Evolutionary conservation across 192 early-diverging fungal species (phyloP), one percentile per base, ranked within the genome.

Genomic region (Obelidium mucronatum): DNA sequence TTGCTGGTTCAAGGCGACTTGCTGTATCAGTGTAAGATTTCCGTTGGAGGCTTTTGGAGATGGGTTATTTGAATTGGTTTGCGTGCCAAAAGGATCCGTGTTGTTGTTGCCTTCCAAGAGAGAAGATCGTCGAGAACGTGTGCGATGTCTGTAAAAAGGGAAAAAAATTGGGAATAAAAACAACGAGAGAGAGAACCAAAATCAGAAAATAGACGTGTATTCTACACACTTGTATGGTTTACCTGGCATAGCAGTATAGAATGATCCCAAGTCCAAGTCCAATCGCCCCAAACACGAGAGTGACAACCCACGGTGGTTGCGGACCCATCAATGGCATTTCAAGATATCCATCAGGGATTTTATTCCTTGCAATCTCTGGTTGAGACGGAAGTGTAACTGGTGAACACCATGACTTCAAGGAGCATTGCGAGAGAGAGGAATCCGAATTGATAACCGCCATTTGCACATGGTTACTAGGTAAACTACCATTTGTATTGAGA

Each of bases 231-330:
- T 48, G 19, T 48, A 6, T 6, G 8, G 0, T 26, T 58, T 26
- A 58, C 55, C 61, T 22, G 24, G 31, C 66, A 67, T 67, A 67
- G 6, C n/a, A 6, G 30, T 28, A 67, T 44, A 67, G n/a, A 52
- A 52, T 30, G 22, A 17, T 36, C 22, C 66, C 66, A 1, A 67
- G 44, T 26, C 15, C 13, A n/a, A 67, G 13, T 48, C 66, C 66
- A 51, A 67, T 42, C 24, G 40, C 39, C 6, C 30, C 24, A 67
- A 67, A 67, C 17, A 67, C 30, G 6, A 67, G 13, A 6, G 66
- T 67, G 11, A 67, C 66, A 30, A 67, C 66, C 66, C 66, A 67
- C 17, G 66, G 40, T 22, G 66, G 66, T 51, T 67, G 42, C 42
- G 66, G 66, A 0, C 66, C 66, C n/a, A 67, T 51, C 5, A 42